These are phyloP conservation scores for Fistulinella cinereoalba DNA, from an alignment of 1,284 basidiomycete genomes.

Conservation along the genomic window DNA sequence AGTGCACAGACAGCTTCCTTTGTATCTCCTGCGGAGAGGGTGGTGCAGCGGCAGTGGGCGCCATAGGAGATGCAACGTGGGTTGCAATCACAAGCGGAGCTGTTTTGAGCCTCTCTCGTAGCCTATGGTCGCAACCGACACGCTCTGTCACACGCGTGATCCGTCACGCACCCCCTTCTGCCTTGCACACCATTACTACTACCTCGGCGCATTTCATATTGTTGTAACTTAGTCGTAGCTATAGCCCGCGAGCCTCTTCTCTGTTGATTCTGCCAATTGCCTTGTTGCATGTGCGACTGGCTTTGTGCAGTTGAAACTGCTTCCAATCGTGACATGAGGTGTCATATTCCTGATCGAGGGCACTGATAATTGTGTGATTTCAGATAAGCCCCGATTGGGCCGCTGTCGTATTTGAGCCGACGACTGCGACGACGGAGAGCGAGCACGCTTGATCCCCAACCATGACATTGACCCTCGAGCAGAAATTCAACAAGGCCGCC, in stretches of 20 bases:
- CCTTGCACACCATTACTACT: too few species aligned
- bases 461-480: slow-evolving; percentile 48
- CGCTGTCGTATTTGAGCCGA: background rate
- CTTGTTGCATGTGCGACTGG: background rate
- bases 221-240: too few species aligned
- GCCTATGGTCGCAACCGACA: slow-evolving; percentile 13
- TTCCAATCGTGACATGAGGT: slow-evolving; percentile 5
- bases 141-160: slow-evolving; percentile 26
- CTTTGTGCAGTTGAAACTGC: slow-evolving; percentile 3
- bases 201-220: too few species aligned
- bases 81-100: slow-evolving; percentile 11
- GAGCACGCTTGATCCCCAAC: slow-evolving; percentile 2
- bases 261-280: too few species aligned
- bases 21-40: slow-evolving; percentile 85
- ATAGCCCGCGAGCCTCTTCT: too few species aligned
- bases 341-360: slow-evolving; percentile 20
- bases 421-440: slow-evolving; percentile 1
- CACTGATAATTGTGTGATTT: slow-evolving; percentile 2
- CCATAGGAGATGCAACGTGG: slow-evolving; percentile 30
- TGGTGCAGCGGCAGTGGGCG: slow-evolving; percentile 57
- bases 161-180: slow-evolving; percentile 13
- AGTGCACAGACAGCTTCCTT: slow-evolving; percentile 81
- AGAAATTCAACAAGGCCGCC: slow-evolving; percentile 80
- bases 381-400: slow-evolving; percentile 16
- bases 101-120: slow-evolving; percentile 3